phyloP scores from a whole-genome alignment of 192 early-diverging fungal species.

The Backusella psychrophila region DNA sequence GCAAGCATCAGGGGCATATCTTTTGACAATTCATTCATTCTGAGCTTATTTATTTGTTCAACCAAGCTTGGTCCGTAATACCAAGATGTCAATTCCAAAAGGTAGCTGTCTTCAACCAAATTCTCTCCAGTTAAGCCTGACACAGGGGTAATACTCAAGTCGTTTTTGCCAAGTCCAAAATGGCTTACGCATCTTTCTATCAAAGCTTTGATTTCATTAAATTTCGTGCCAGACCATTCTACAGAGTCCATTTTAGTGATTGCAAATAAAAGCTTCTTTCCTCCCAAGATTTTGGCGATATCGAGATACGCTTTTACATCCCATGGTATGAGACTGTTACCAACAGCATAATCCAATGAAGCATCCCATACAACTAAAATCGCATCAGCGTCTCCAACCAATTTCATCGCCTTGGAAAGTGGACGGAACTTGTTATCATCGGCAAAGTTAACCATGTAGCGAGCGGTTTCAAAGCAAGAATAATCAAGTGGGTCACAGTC shows the following conservation, averaged over 20 bases:
- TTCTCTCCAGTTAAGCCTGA: slow-evolving; percentile 93
- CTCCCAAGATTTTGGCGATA: slow-evolving; percentile 85
- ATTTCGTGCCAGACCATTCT: slow-evolving; percentile 81
- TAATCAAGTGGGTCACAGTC: not conserved
- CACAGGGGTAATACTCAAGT: slow-evolving; percentile 81
- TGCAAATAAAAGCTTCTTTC: slow-evolving; percentile 86
- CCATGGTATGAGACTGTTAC: slow-evolving; percentile 72
- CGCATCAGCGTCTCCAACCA: slow-evolving; percentile 84
- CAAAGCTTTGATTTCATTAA: slow-evolving; percentile 68
- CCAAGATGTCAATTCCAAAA: slow-evolving; percentile 59
- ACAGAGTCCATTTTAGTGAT: slow-evolving; percentile 93
- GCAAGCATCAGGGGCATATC: slow-evolving; percentile 82
- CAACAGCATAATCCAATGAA: slow-evolving; percentile 84
- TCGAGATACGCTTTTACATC: slow-evolving; percentile 84
- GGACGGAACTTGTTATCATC: not conserved
- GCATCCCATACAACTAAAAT: slow-evolving; percentile 91
- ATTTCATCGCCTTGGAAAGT: not conserved
- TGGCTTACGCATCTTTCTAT: slow-evolving; percentile 68
- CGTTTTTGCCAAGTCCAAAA: slow-evolving; percentile 72
- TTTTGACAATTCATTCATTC: slow-evolving; percentile 67
- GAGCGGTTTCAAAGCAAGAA: not conserved
- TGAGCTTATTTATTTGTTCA: slow-evolving; percentile 68
- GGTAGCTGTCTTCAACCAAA: slow-evolving; percentile 50
- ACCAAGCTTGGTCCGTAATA: slow-evolving; percentile 81
- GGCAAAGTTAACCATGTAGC: not conserved